Base-by-base conservation (phyloP, 768 basidiomycete genomes). In the Leccinum barrowsii region DNA sequence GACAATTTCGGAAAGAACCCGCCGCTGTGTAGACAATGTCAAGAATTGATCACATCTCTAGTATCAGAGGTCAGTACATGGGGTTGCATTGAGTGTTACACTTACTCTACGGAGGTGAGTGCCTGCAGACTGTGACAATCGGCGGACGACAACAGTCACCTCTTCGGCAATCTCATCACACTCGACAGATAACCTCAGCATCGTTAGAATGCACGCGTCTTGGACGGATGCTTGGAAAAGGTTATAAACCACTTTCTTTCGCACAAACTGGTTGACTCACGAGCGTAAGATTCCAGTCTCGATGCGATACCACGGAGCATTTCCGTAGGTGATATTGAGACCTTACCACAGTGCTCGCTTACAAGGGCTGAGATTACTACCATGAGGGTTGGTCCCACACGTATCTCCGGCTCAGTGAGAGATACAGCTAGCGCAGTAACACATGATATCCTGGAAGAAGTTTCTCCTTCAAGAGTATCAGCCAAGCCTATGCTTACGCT, bases 31-130 rank as follows among this genome's bases (percentile, higher is more conserved):
- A 7, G 74, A 74, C 15, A 89, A 71, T 11, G 72, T 74, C 30
- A 84, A 63, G 66, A 92, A 91, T 67, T 89, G 85, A 24, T 82
- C 77, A 65, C 89, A 91, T 56, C 90, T 82, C 90, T 92, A 64
- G 34, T 52, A 54, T 42, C 28, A 57, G 32, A 46, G 19, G 52
- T 64, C 32, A 68, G 28, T 55, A 42, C 50, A 19, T 47, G 19
- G 21, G 44, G 32, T 22, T 26, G 10, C 21, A 21, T 24, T 50
- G 26, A 35, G 49, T n/a, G 47, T 47, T 47, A 30, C 12, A 63
- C 77, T 55, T 67, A 90, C 90, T 65, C 77, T 76, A 55, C 78
- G 80, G 55, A 92, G 82, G 66, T 86, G 81, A 22, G 80, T 73
- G 28, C 83, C 76, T 7, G 82, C 75, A 7, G 65, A 70, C 53